These are phyloP conservation scores for Collybiopsis luxurians DNA, from an alignment of 768 basidiomycete species.

Conservation along the genomic window DNA sequence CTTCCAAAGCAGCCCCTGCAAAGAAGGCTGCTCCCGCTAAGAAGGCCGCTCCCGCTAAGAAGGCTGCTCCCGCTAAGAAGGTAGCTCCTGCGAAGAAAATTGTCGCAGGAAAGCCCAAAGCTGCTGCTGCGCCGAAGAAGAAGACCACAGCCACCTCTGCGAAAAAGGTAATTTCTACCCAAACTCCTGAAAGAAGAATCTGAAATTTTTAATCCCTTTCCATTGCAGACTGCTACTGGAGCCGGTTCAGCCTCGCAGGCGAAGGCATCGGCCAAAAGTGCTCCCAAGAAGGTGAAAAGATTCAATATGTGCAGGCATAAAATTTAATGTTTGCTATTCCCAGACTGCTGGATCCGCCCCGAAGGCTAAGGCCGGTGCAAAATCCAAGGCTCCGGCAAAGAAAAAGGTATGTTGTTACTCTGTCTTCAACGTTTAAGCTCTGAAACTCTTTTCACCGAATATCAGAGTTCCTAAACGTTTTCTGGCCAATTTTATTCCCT, in stretches of 20 bases:
- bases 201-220: no score
- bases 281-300: constrained; percentile 30
- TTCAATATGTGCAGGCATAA: no score
- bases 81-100: not conserved
- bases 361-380: no score
- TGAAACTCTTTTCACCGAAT: no score
- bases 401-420: no score
- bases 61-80: constrained; percentile 3
- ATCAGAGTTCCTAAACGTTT: not conserved
- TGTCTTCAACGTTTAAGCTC: no score
- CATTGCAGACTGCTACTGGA: constrained; percentile 36
- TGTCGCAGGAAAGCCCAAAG: not conserved
- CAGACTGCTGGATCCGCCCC: no score
- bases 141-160: constrained; percentile 15
- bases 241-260: constrained; percentile 25
- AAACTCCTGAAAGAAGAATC: no score
- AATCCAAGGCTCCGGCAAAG: not conserved
- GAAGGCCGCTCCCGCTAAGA: not conserved
- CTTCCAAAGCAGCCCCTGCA: not conserved
- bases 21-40: not conserved
- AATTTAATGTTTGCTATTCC: no score
- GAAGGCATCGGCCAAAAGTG: constrained; percentile 28
- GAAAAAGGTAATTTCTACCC: constrained; percentile 12
- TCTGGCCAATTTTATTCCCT: not conserved
- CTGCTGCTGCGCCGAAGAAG: constrained; percentile 14